Conservation (phyloP, 2,329 filamentous ascomycete genomes). For the Aspergillus ustus region DNA sequence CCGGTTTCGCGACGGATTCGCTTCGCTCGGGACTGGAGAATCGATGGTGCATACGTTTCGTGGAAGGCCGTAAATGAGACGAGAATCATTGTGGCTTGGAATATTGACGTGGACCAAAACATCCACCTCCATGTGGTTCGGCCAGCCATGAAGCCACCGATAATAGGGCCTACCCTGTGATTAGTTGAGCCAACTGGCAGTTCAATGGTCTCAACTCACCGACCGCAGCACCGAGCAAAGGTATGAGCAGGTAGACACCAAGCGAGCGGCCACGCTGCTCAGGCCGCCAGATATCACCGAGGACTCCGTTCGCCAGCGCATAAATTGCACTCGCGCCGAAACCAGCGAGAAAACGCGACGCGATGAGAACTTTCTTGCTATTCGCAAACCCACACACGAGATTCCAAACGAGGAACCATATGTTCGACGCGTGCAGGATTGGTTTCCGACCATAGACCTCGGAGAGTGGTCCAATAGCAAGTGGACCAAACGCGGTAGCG, state of each 20-base stretch:
- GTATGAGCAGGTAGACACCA: constrained; percentile 7
- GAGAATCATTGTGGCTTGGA: constrained; percentile 61
- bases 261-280: constrained; percentile 11
- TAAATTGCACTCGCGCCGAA: constrained; percentile 12
- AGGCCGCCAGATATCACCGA: constrained; percentile 8
- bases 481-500: constrained; percentile 9
- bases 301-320: not conserved
- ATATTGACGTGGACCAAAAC: constrained; percentile 62
- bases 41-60: constrained; percentile 66
- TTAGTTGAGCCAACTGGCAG: not conserved
- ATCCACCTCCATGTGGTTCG: constrained; percentile 26
- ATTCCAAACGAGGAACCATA: constrained; percentile 16
- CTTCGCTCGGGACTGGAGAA: constrained; percentile 61
- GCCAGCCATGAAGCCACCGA: constrained; percentile 64
- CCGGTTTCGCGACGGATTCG: not conserved
- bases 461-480: constrained; percentile 11
- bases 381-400: constrained; percentile 12
- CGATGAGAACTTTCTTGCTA: constrained; percentile 8
- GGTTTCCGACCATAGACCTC: constrained; percentile 14
- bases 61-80: constrained; percentile 61
- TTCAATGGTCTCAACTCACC: not conserved
- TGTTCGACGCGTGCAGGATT: constrained; percentile 8
- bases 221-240: constrained; percentile 2
- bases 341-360: constrained; percentile 9
- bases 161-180: constrained; percentile 58